A percentile compares a stretch with the other conserved stretches of the same genome.
These are phyloP conservation scores for Hirsutella minnesotensis DNA, from an alignment of 2,329 filamentous ascomycete genomes.

Conservation along the genomic window DNA sequence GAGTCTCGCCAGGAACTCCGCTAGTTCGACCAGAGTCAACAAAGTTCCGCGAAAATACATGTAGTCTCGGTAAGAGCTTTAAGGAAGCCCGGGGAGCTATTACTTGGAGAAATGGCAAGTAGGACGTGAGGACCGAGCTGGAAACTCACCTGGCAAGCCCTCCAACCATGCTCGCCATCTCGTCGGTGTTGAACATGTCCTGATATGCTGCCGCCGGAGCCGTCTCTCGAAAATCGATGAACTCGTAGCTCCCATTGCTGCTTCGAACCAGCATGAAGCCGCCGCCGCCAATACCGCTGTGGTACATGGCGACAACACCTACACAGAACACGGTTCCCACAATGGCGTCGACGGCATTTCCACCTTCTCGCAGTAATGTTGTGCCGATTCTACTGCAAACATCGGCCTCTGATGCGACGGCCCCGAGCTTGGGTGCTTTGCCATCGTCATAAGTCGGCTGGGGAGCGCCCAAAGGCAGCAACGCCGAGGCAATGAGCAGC, in stretches of 20 bases:
- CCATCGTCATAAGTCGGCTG: background rate
- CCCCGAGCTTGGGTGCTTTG: constrained; percentile 26
- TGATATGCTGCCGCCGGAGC: constrained; percentile 68
- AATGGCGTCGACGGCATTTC: constrained; percentile 56
- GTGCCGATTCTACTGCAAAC: constrained; percentile 50
- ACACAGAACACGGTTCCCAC: constrained; percentile 54
- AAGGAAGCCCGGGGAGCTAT: too few species aligned
- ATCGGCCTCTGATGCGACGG: constrained; percentile 47
- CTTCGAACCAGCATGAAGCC: constrained; percentile 66
- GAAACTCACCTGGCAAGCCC: constrained; percentile 54
- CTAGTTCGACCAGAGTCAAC: constrained; percentile 23
- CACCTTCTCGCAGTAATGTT: constrained; percentile 42
- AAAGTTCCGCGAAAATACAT: too few species aligned
- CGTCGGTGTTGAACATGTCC: constrained; percentile 70
- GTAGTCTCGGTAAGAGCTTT: too few species aligned
- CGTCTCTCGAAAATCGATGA: constrained; percentile 75
- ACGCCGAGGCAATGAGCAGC: background rate
- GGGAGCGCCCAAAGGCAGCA: background rate
- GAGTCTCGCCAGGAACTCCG: constrained; percentile 58
- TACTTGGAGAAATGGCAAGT: too few species aligned
- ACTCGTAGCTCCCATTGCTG: constrained; percentile 58
- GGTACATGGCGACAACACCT: constrained; percentile 53
- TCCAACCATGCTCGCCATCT: constrained; percentile 49
- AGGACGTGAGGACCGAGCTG: too few species aligned
- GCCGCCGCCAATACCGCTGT: constrained; percentile 62